Evolutionary conservation across 208 protist genomes (phyloP).

Genomic region (Acanthamoeba triangularis): DNA sequence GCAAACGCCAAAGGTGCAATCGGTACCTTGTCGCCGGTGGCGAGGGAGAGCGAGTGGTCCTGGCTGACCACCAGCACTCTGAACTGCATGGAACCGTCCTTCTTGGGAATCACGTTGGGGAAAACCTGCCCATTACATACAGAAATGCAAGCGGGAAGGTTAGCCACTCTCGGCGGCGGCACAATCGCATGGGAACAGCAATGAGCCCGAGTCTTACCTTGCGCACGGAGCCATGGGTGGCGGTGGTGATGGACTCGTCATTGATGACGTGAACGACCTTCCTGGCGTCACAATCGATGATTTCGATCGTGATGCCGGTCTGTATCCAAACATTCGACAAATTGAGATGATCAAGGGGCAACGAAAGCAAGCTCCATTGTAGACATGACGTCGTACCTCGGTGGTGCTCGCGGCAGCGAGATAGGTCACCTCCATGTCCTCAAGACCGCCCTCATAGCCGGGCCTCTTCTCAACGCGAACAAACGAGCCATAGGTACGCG

Average conservation of each 20-base stretch:
- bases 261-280: conserved; percentile 33
- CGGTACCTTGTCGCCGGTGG: conserved; percentile 22
- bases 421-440: conserved; percentile 12
- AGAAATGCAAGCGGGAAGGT: neutral
- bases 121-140: conserved; percentile 20
- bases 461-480: conserved; percentile 15
- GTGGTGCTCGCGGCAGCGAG: neutral
- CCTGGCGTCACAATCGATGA: conserved; percentile 20
- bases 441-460: conserved; percentile 9
- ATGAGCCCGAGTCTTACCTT: neutral
- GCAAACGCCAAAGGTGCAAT: neutral
- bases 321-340: neutral
- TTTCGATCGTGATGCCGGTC: neutral
- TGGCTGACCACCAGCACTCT: conserved; percentile 23
- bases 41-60: conserved; percentile 49
- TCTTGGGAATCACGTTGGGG: neutral
- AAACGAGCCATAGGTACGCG: conserved; percentile 2
- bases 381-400: neutral
- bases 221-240: neutral
- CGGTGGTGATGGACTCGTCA: neutral
- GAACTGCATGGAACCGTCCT: conserved; percentile 18
- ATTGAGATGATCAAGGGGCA: neutral
- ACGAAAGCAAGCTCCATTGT: neutral
- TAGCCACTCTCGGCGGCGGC: neutral
- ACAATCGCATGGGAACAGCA: neutral